phyloP scores from a whole-genome alignment of 495 filamentous ascomycete species.

The Penicillium antarcticum region DNA sequence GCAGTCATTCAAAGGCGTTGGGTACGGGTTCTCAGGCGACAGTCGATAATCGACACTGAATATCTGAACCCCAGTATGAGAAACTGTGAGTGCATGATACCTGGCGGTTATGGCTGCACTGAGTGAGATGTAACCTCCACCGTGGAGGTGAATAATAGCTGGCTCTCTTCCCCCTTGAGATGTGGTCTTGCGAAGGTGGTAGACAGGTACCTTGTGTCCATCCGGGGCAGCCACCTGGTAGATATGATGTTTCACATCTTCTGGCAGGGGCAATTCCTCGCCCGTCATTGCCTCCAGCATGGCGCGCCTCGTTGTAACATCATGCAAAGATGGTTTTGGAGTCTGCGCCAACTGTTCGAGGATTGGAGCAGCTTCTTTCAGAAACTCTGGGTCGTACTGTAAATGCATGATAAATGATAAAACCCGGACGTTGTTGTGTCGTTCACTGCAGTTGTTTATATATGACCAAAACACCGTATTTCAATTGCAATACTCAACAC shows the following conservation, averaged over 20 bases:
- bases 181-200: conserved; percentile 7
- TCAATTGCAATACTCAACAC: background rate
- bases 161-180: background rate
- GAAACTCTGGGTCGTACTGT: conserved; percentile 12
- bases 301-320: conserved; percentile 3
- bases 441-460: background rate
- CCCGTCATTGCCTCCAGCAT: conserved; percentile 3
- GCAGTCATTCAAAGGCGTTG: conserved; percentile 31
- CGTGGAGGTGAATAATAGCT: conserved; percentile 14
- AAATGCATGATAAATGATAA: conserved; percentile 6
- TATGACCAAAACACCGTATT: background rate
- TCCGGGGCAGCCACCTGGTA: conserved; percentile 2
- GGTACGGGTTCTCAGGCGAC: conserved; percentile 33
- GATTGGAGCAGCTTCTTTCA: conserved; percentile 5
- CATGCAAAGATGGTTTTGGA: conserved; percentile 3
- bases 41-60: conserved; percentile 31
- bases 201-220: conserved; percentile 3
- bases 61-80: conserved; percentile 15
- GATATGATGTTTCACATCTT: conserved; percentile 13
- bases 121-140: conserved; percentile 10
- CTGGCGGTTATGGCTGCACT: conserved; percentile 1
- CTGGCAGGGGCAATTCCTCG: background rate
- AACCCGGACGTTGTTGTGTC: background rate
- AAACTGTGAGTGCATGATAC: background rate
- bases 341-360: conserved; percentile 2